phyloP scores from a whole-genome alignment of 2,329 filamentous ascomycete species.

The Pyrenochaeta sp. region DNA sequence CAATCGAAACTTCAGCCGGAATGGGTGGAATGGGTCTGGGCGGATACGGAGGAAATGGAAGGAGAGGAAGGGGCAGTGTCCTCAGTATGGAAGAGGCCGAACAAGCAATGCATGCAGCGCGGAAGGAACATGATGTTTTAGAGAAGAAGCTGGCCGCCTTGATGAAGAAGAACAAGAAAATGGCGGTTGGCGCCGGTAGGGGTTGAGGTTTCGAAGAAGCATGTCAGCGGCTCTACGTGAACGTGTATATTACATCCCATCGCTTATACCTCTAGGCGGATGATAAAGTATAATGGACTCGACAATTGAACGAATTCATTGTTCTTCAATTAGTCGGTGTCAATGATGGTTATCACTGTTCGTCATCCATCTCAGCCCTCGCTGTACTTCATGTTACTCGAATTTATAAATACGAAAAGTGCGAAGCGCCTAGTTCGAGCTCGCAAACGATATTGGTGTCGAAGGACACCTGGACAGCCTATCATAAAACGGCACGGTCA shows the following conservation, averaged over 20 bases:
- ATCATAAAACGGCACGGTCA: neutral
- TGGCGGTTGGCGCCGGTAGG: slow-evolving; percentile 15
- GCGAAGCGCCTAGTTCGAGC: too few relatives aligned
- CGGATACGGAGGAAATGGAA: slow-evolving; percentile 4
- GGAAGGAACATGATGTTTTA: slow-evolving; percentile 46
- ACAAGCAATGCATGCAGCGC: slow-evolving; percentile 43
- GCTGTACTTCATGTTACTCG: too few relatives aligned
- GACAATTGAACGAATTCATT: too few relatives aligned
- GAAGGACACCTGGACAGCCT: neutral
- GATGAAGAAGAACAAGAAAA: slow-evolving; percentile 50
- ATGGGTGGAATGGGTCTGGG: slow-evolving; percentile 17
- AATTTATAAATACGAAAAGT: too few relatives aligned
- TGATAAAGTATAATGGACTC: too few relatives aligned
- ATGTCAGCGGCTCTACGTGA: neutral
- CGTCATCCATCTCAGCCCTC: too few relatives aligned
- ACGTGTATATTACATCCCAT: neutral
- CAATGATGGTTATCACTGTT: too few relatives aligned
- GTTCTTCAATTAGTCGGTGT: too few relatives aligned
- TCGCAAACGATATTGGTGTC: neutral
- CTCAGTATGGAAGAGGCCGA: slow-evolving; percentile 48
- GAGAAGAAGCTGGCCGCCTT: slow-evolving; percentile 47
- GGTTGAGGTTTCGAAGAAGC: neutral
- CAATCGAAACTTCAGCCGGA: slow-evolving; percentile 27
- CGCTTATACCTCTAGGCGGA: too few relatives aligned
- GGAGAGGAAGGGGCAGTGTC: slow-evolving; percentile 35